A percentile compares a stretch with the other conserved stretches of the same genome.
Conservation (phyloP, 768 basidiomycete species). For the Mycena indigotica region DNA sequence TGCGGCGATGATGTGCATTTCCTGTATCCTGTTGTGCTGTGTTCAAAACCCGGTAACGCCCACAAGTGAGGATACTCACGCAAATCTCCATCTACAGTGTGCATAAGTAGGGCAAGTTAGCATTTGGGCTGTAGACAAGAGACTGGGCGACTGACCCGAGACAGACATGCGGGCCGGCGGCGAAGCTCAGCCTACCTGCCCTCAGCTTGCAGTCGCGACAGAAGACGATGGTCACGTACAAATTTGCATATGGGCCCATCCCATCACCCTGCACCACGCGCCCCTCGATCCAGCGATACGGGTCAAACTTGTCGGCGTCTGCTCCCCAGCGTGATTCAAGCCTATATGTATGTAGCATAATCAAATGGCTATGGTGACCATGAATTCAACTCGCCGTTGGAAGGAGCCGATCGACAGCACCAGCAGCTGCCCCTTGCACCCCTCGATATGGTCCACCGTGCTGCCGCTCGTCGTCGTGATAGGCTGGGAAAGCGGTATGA, state of each 20-base stretch:
- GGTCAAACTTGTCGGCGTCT: conserved; percentile 37
- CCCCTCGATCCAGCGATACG: conserved; percentile 36
- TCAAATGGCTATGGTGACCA: not conserved
- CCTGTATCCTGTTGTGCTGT: conserved; percentile 27
- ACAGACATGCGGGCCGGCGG: conserved; percentile 10
- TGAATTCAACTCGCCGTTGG: conserved; percentile 30
- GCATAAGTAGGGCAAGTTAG: not conserved
- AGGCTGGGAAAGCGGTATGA: conserved; percentile 42
- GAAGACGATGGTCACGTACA: conserved; percentile 27
- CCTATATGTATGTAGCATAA: conserved; percentile 1
- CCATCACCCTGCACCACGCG: conserved; percentile 21
- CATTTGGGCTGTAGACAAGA: not conserved
- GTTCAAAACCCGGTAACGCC: not conserved
- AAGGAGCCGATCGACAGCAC: conserved; percentile 36
- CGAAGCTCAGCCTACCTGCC: conserved; percentile 6
- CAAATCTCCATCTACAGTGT: conserved; percentile 13
- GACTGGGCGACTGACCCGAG: conserved; percentile 3
- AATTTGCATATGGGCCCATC: conserved; percentile 29
- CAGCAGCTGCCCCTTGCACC: conserved; percentile 36
- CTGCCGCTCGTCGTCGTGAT: conserved; percentile 35
- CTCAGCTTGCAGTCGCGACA: not conserved
- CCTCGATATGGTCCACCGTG: conserved; percentile 29
- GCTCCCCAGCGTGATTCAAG: conserved; percentile 35
- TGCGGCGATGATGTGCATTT: conserved; percentile 44
- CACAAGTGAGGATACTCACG: conserved; percentile 9